phyloP scores from a whole-genome alignment of 257 asterid genomes.

The Nemophila menziesii region DNA sequence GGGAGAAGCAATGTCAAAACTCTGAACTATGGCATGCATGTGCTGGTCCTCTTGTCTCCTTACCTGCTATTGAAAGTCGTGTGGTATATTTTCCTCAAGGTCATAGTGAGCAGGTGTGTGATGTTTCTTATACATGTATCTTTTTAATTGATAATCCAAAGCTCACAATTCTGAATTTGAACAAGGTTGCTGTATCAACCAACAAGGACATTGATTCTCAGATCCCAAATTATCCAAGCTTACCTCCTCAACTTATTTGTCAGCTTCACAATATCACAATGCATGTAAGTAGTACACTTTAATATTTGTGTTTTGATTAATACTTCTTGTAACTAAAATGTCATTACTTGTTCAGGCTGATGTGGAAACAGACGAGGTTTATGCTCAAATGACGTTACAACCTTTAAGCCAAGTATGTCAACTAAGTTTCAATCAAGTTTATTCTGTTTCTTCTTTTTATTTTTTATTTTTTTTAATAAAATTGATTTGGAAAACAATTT shows the following conservation, averaged over 20 bases:
- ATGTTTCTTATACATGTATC: background rate
- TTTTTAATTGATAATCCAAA: background rate
- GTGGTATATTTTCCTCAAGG: constrained; percentile 82
- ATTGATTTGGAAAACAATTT: constrained; percentile 2
- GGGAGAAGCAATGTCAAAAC: constrained; percentile 46
- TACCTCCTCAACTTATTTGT: constrained; percentile 61
- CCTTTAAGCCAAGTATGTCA: constrained; percentile 52
- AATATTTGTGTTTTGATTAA: background rate
- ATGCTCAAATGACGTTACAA: constrained; percentile 81
- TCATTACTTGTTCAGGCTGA: constrained; percentile 43
- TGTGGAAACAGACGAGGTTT: constrained; percentile 66
- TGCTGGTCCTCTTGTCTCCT: constrained; percentile 90
- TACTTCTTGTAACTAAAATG: constrained; percentile 10
- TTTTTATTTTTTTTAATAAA: background rate
- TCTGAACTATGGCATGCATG: constrained; percentile 95
- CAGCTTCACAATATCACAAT: constrained; percentile 63
- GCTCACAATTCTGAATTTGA: background rate
- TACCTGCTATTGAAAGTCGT: constrained; percentile 66
- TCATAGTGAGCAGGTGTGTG: constrained; percentile 61
- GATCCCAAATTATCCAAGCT: constrained; percentile 53
- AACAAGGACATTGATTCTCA: constrained; percentile 63
- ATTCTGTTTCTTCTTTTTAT: background rate
- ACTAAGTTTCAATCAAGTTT: constrained; percentile 3
- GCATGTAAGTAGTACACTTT: constrained; percentile 39
- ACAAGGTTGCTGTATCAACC: constrained; percentile 66